A percentile compares a stretch with the other conserved stretches of the same genome.
phyloP scores from a whole-genome alignment of 805 yeast species.

The Metschnikowia continentalis region DNA sequence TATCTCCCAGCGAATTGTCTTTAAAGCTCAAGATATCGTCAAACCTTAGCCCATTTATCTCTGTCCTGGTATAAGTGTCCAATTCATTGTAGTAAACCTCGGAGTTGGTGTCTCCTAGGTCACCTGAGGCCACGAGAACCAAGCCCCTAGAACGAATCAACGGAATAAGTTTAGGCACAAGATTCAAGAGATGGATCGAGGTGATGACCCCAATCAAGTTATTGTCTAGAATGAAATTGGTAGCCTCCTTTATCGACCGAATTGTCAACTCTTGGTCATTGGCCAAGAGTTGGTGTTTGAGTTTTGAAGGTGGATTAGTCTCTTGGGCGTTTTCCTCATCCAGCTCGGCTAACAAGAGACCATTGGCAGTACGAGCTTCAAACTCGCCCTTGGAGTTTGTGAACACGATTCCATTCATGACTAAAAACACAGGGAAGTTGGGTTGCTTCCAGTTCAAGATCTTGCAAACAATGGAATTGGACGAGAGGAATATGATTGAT shows the following conservation, averaged over 20 bases:
- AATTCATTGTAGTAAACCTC: constrained; percentile 23
- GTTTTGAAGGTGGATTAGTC: constrained; percentile 6
- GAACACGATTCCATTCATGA: constrained; percentile 62
- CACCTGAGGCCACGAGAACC: constrained; percentile 69
- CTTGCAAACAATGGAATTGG: constrained; percentile 87
- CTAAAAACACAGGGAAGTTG: constrained; percentile 88
- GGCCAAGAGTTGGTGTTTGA: constrained; percentile 19
- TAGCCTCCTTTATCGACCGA: constrained; percentile 76
- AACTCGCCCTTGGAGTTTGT: constrained; percentile 23
- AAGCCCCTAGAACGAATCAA: constrained; percentile 77
- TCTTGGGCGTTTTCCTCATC: constrained; percentile 1
- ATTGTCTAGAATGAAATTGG: constrained; percentile 73
- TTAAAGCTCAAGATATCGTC: constrained; percentile 63
- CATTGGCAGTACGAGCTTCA: constrained; percentile 40
- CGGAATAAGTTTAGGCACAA: constrained; percentile 74
- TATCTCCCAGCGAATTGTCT: constrained; percentile 27
- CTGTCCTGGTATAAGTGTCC: constrained; percentile 38
- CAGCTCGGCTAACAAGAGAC: constrained; percentile 29
- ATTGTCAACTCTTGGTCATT: constrained; percentile 42
- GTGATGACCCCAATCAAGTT: constrained; percentile 82
- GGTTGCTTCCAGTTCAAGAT: constrained; percentile 98
- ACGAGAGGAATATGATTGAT: constrained; percentile 78
- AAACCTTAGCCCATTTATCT: constrained; percentile 64
- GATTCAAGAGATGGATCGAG: constrained; percentile 61
- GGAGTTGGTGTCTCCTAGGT: constrained; percentile 25